phyloP scores from a whole-genome alignment of 148 eudicot species.

The Rhododendron henanense region DNA sequence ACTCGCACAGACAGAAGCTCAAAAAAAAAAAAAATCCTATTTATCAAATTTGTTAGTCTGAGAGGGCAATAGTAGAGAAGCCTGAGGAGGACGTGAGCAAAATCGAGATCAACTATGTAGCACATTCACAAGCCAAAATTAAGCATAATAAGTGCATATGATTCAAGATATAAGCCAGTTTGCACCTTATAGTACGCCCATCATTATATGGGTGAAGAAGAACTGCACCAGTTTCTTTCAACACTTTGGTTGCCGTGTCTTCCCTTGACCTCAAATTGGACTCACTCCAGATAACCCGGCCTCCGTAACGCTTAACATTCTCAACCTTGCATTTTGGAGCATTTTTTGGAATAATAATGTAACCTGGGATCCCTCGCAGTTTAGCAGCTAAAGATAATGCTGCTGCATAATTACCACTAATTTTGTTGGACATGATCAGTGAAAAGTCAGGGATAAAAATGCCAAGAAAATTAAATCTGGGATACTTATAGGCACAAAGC shows the following conservation, averaged over 20 bases:
- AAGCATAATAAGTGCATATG: background rate
- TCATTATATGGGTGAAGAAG: slow-evolving; percentile 92
- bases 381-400: slow-evolving; percentile 91
- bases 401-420: slow-evolving; percentile 96
- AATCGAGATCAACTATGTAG: background rate
- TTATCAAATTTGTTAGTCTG: background rate
- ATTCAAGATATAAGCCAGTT: background rate
- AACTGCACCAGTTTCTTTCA: slow-evolving; percentile 80
- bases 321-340: slow-evolving; percentile 98
- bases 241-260: slow-evolving; percentile 54
- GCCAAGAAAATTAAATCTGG: background rate
- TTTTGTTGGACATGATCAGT: slow-evolving; percentile 18
- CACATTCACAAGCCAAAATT: slow-evolving; percentile 3
- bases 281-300: slow-evolving; percentile 82
- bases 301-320: slow-evolving; percentile 89
- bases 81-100: background rate
- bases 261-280: slow-evolving; percentile 75
- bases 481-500: slow-evolving; percentile 1
- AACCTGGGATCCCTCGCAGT: slow-evolving; percentile 83
- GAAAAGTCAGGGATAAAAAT: background rate
- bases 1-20: background rate
- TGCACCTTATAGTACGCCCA: slow-evolving; percentile 76
- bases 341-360: slow-evolving; percentile 74
- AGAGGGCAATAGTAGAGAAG: background rate
- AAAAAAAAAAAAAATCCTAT: background rate